Evolutionary conservation across 2,329 filamentous ascomycete species (phyloP), one percentile per base, ranked within the genome.

Genomic region (Teratosphaeria zuluensis): DNA sequence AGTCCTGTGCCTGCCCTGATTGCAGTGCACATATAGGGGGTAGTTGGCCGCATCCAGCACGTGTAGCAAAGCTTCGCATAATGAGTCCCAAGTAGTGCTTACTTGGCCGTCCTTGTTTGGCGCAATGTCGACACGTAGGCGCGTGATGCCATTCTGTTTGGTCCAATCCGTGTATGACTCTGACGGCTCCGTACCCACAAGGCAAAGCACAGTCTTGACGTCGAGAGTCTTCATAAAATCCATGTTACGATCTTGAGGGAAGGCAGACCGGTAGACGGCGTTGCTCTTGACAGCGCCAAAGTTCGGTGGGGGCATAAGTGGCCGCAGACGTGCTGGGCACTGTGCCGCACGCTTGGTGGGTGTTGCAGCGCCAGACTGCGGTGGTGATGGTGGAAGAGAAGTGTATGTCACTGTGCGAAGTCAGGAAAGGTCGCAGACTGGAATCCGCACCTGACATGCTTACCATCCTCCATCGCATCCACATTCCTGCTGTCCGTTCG

Each of bases 1-100:
- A 19, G 92, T 96, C 59, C 92, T 87, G 70, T 96, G 92, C 81
- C 89, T 94, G 70, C 92, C 92, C 66, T 95, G 92, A 70, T 96
- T 96, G 80, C 92, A 96, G 73, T 96, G 92, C 53, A 96, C 82
- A 46, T 96, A 79, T 11, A 96, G 74, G 0, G 92, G 92, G 64
- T 94, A 85, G 62, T 95, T 90, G 35, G 79, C 74, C 54, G 81
- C 81, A 68, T 95, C 83, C 56, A 92, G 78, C 48, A 92, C 81
- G 51, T 92, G 76, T 12, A 82, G 77, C 28, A 95, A 79, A 53
- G 92, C 90, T 7, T 82, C 77, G 62, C 81, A 80, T 80, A 96
- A 90, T 30, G 85, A 84, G 52, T 78, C 73, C 7, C 83, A 70
- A 0, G 87, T 82, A 38, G 90, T 90, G 6, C 61, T 80, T 57